Conservation (phyloP, 768 basidiomycete genomes). For the Collybia sordida region DNA sequence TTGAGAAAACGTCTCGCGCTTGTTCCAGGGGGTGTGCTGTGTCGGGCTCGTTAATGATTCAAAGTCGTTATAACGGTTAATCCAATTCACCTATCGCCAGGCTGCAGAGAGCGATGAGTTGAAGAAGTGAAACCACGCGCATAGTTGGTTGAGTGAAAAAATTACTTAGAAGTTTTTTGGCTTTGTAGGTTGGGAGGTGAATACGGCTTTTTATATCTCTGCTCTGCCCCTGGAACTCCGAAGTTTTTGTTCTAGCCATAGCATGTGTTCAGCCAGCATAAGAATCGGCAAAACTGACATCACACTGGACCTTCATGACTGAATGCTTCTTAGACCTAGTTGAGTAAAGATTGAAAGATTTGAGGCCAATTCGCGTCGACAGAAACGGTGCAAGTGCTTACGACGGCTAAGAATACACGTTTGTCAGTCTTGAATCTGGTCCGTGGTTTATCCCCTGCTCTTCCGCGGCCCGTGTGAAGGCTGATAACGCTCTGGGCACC, state of each 20-base stretch:
- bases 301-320: no score
- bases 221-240: conserved; percentile 3
- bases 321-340: no score
- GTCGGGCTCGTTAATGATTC: no score
- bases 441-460: conserved; percentile 19
- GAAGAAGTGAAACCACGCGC: conserved; percentile 11
- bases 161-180: neutral
- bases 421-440: conserved; percentile 2
- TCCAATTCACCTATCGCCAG: conserved; percentile 7
- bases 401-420: conserved; percentile 6
- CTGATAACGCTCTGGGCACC: neutral
- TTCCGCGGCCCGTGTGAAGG: conserved; percentile 5
- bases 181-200: no score
- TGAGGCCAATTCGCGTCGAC: no score
- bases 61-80: no score
- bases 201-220: conserved; percentile 2
- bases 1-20: conserved; percentile 1
- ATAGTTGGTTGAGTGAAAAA: conserved; percentile 4
- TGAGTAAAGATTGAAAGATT: no score
- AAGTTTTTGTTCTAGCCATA: neutral
- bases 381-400: neutral
- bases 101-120: conserved; percentile 10
- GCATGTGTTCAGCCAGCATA: neutral
- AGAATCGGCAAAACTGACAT: conserved; percentile 1
- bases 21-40: conserved; percentile 8